These are phyloP conservation scores for Jasminum sambac DNA, from an alignment of 257 asterid genomes.

Conservation along the genomic window DNA sequence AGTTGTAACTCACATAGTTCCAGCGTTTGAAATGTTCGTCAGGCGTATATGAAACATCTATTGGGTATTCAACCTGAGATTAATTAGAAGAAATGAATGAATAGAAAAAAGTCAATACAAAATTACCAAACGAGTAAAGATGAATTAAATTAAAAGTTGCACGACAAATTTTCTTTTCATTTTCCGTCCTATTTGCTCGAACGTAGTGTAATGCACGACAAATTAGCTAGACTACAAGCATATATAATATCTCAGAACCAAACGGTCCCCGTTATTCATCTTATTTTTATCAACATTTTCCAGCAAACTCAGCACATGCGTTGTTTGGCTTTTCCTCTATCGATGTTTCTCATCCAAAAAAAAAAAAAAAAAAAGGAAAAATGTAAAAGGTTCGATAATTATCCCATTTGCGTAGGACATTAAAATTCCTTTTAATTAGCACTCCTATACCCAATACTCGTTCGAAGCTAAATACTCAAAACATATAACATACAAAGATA, in stretches of 20 bases:
- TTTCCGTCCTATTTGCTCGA: not conserved
- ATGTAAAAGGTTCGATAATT: not conserved
- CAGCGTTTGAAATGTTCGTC: slow-evolving; percentile 52
- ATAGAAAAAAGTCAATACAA: not conserved
- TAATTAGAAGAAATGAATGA: not conserved
- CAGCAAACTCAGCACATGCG: slow-evolving; percentile 27
- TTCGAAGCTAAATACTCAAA: too few relatives aligned
- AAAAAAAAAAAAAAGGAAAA: too few relatives aligned
- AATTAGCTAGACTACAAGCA: not conserved
- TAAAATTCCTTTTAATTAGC: too few relatives aligned
- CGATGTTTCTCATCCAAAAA: not conserved
- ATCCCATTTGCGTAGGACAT: slow-evolving; percentile 12
- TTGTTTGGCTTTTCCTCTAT: slow-evolving; percentile 23
- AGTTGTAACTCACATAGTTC: slow-evolving; percentile 48
- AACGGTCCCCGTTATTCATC: too few relatives aligned
- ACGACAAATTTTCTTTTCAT: not conserved
- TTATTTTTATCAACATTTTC: not conserved
- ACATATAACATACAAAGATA: too few relatives aligned
- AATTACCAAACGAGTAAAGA: not conserved
- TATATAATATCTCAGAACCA: too few relatives aligned
- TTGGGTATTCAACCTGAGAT: slow-evolving; percentile 48
- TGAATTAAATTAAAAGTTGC: not conserved
- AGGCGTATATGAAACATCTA: slow-evolving; percentile 35
- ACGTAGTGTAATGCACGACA: too few relatives aligned
- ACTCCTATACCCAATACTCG: too few relatives aligned